Evolutionary conservation across 345 rosid genomes (phyloP).

Genomic region (Garcia nutans): DNA sequence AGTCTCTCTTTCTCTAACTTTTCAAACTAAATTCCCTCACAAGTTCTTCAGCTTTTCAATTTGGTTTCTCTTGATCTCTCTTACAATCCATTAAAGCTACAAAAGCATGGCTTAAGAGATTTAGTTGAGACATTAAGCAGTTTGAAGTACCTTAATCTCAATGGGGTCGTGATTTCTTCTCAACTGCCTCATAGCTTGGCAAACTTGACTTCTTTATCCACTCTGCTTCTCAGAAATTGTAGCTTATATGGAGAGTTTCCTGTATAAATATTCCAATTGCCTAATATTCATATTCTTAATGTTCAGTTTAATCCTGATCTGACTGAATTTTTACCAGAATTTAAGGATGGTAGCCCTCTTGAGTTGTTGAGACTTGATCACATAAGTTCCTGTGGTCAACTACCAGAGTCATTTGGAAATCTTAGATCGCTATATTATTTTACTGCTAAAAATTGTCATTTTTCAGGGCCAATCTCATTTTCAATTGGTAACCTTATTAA

Average conservation of each 20-base stretch:
- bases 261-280: neutral
- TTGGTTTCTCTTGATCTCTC: no score
- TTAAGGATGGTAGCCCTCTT: neutral
- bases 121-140: no score
- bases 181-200: no score
- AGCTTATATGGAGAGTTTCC: constrained; percentile 2
- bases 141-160: constrained; percentile 11
- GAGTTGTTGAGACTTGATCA: neutral
- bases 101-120: no score
- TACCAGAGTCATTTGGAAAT: constrained; percentile 25
- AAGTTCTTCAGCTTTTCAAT: no score
- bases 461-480: constrained; percentile 17
- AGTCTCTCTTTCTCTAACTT: no score
- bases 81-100: no score
- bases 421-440: neutral
- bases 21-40: no score
- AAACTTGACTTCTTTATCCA: constrained; percentile 2
- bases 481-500: constrained; percentile 5
- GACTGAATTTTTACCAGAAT: constrained; percentile 14
- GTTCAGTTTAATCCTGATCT: neutral
- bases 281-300: neutral
- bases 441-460: neutral
- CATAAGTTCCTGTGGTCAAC: constrained; percentile 13
- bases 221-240: neutral
- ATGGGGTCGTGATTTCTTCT: neutral